Evolutionary conservation across 2,329 filamentous ascomycete species (phyloP).

Genomic region (Trichoderma harzianum): DNA sequence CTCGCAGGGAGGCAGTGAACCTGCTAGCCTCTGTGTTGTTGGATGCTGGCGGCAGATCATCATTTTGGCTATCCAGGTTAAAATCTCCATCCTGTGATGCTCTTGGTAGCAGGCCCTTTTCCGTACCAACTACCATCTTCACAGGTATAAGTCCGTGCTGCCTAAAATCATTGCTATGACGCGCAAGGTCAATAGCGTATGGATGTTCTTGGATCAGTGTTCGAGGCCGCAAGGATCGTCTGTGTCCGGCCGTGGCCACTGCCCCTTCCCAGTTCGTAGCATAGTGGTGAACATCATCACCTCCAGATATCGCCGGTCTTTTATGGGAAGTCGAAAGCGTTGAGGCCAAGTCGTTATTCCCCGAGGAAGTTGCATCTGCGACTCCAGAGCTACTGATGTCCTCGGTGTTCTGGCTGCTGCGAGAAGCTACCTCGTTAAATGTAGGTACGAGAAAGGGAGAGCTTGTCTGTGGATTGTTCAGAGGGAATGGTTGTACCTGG

Average conservation of each 20-base stretch:
- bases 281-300: conserved; percentile 10
- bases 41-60: conserved; percentile 28
- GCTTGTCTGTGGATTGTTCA: conserved; percentile 15
- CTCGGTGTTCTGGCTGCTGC: not conserved
- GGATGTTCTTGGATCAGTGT: conserved; percentile 61
- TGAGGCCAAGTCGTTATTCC: not conserved
- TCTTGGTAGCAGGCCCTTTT: conserved; percentile 36
- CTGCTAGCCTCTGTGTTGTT: conserved; percentile 35
- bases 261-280: conserved; percentile 25
- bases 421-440: not conserved
- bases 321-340: not conserved
- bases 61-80: conserved; percentile 49
- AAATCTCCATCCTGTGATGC: conserved; percentile 52
- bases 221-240: conserved; percentile 54
- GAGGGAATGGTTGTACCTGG: not conserved
- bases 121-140: conserved; percentile 36
- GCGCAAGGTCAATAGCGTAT: conserved; percentile 54
- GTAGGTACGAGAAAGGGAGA: conserved; percentile 32
- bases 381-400: not conserved
- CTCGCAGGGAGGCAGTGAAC: conserved; percentile 21
- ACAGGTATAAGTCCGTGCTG: conserved; percentile 54
- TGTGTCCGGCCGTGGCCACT: conserved; percentile 34
- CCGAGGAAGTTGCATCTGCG: not conserved
- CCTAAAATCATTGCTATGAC: conserved; percentile 52
- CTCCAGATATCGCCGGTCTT: not conserved